Conservation (phyloP, 257 asterid species). For the Nicotiana knightiana region DNA sequence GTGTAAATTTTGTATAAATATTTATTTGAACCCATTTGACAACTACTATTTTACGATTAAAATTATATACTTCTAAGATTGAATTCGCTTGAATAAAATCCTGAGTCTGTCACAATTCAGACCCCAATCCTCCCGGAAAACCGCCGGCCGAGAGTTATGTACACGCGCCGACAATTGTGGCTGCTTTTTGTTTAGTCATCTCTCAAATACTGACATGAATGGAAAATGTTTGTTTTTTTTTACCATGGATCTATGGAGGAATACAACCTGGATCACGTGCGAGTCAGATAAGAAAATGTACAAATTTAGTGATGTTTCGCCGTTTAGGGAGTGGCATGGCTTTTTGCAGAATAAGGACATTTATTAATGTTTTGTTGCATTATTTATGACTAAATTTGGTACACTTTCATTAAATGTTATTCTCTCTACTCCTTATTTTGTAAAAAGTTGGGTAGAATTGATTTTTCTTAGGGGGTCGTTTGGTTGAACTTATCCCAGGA, state of each 20-base stretch:
- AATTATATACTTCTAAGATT: too few relatives aligned
- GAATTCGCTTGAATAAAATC: too few relatives aligned
- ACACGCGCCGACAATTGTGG: background rate
- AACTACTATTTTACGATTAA: too few relatives aligned
- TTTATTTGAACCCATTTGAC: too few relatives aligned
- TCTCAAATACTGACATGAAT: background rate
- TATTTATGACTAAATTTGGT: background rate
- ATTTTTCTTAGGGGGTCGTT: too few relatives aligned
- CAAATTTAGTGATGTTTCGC: background rate
- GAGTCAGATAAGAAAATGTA: background rate
- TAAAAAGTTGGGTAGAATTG: background rate
- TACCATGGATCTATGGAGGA: background rate
- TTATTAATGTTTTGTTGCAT: background rate
- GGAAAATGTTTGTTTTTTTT: background rate
- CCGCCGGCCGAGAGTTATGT: too few relatives aligned
- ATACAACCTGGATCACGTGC: background rate
- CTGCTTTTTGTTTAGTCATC: background rate
- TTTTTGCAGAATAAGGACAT: background rate
- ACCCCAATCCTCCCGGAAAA: too few relatives aligned
- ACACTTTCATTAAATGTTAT: background rate
- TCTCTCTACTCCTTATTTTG: background rate
- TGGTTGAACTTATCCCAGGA: too few relatives aligned
- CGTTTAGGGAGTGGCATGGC: background rate
- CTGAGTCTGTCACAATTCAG: too few relatives aligned
- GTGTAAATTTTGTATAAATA: too few relatives aligned